A percentile compares a stretch with the other conserved stretches of the same genome.
These are phyloP conservation scores for Pythium chondricola DNA, from an alignment of 352 stramenopile species.

Conservation along the genomic window DNA sequence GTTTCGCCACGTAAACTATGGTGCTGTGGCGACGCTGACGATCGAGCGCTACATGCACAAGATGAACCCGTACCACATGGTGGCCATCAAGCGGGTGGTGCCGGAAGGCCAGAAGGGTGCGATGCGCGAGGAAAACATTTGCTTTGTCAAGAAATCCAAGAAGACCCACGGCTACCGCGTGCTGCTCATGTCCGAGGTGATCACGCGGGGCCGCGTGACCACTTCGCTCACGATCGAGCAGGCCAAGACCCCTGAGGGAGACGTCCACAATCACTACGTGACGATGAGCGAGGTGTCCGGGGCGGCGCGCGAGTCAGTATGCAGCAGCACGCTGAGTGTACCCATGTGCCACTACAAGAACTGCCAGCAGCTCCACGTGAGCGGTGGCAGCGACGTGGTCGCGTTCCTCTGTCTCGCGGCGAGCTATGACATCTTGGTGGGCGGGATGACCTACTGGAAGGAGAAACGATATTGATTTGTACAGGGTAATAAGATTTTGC, in stretches of 20 bases:
- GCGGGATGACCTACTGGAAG: conserved; percentile 65
- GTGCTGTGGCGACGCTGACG: conserved; percentile 55
- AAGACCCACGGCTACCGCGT: conserved; percentile 53
- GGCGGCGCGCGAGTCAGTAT: conserved; percentile 45
- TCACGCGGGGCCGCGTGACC: conserved; percentile 73
- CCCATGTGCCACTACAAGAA: conserved; percentile 60
- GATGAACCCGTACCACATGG: conserved; percentile 72
- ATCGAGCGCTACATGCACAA: conserved; percentile 61
- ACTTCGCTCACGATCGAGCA: conserved; percentile 68
- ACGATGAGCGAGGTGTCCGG: conserved; percentile 74
- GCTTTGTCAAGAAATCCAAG: conserved; percentile 78
- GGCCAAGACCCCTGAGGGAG: conserved; percentile 35
- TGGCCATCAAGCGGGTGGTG: conserved; percentile 60
- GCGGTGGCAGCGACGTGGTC: conserved; percentile 66
- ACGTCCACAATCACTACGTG: conserved; percentile 65
- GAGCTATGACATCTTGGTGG: conserved; percentile 76
- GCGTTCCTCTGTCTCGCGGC: conserved; percentile 61
- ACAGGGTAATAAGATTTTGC: conserved; percentile 21
- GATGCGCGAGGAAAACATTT: conserved; percentile 67
- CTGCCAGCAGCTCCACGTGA: conserved; percentile 67
- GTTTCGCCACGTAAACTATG: conserved; percentile 48
- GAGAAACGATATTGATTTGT: conserved; percentile 59
- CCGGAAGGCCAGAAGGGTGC: conserved; percentile 42
- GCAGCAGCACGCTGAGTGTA: conserved; percentile 70
- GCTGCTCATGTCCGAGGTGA: conserved; percentile 75